Conservation (phyloP, 805 yeast species). For the Cyberlindnera euphorbiae region DNA sequence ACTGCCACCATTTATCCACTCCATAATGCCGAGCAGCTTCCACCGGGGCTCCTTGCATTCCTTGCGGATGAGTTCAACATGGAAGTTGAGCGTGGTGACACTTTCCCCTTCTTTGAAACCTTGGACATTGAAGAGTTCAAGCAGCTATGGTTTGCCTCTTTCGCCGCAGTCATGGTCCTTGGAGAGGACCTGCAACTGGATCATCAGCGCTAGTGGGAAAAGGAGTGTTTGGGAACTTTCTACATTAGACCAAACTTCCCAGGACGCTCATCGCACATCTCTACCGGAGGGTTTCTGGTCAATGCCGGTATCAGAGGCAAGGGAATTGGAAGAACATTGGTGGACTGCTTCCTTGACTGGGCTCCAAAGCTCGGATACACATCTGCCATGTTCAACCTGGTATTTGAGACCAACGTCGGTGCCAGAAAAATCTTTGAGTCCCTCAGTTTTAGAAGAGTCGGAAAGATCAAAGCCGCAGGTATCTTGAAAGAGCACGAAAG, state of each 20-base stretch:
- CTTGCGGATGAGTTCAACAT: constrained; percentile 88
- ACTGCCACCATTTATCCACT: constrained; percentile 92
- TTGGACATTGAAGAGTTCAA: constrained; percentile 72
- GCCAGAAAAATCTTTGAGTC: constrained; percentile 77
- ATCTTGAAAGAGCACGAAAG: constrained; percentile 77
- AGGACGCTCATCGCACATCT: constrained; percentile 90
- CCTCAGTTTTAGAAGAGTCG: constrained; percentile 70
- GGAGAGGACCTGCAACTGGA: constrained; percentile 63
- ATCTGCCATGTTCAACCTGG: constrained; percentile 75
- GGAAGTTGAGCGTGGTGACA: constrained; percentile 86
- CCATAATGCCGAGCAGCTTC: constrained; percentile 59
- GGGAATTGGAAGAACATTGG: constrained; percentile 83
- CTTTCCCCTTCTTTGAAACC: constrained; percentile 81
- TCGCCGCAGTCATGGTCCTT: constrained; percentile 72
- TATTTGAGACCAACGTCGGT: constrained; percentile 83
- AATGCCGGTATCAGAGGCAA: constrained; percentile 90
- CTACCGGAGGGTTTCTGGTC: constrained; percentile 83
- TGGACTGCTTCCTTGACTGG: constrained; percentile 86
- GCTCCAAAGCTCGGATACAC: constrained; percentile 86
- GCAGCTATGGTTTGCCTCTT: constrained; percentile 82
- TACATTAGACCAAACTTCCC: constrained; percentile 85
- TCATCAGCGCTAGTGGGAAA: constrained; percentile 75
- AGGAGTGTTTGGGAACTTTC: constrained; percentile 86
- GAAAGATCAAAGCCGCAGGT: constrained; percentile 83
- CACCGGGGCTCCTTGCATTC: constrained; percentile 73